Evolutionary conservation across 73 alveolate species (phyloP).

Genomic region (Loxodes magnus): DNA sequence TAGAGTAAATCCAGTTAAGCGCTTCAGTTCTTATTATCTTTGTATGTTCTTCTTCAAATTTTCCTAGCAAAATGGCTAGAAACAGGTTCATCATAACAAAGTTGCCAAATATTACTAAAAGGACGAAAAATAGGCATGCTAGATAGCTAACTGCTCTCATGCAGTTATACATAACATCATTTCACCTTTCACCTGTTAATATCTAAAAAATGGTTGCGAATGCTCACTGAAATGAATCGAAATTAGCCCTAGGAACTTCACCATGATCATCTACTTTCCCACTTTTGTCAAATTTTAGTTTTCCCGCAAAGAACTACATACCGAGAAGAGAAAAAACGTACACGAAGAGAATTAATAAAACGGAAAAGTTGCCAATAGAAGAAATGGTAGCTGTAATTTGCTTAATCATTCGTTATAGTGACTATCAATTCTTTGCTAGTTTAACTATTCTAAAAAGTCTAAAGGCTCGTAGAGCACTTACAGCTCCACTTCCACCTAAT

Average conservation of each 20-base stretch:
- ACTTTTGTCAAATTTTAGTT: conserved; percentile 30
- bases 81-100: conserved; percentile 73
- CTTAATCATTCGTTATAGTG: conserved; percentile 54
- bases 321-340: conserved; percentile 88
- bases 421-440: no score
- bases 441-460: conserved; percentile 82
- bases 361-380: conserved; percentile 29
- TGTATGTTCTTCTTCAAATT: conserved; percentile 42
- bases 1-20: no score
- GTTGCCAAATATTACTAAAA: conserved; percentile 82
- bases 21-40: no score
- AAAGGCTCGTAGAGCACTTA: conserved; percentile 71
- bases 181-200: conserved; percentile 52
- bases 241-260: conserved; percentile 28
- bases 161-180: conserved; percentile 24
- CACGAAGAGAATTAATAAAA: conserved; percentile 73
- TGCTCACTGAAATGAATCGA: conserved; percentile 54
- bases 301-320: conserved; percentile 86
- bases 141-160: conserved; percentile 16
- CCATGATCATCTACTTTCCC: no score
- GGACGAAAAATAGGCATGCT: conserved; percentile 50
- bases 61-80: conserved; percentile 65
- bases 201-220: conserved; percentile 23
- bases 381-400: conserved; percentile 31
- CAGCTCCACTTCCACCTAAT: no score